These are phyloP conservation scores for Arabidopsis suecica DNA, from an alignment of 345 rosid species.

Conservation along the genomic window DNA sequence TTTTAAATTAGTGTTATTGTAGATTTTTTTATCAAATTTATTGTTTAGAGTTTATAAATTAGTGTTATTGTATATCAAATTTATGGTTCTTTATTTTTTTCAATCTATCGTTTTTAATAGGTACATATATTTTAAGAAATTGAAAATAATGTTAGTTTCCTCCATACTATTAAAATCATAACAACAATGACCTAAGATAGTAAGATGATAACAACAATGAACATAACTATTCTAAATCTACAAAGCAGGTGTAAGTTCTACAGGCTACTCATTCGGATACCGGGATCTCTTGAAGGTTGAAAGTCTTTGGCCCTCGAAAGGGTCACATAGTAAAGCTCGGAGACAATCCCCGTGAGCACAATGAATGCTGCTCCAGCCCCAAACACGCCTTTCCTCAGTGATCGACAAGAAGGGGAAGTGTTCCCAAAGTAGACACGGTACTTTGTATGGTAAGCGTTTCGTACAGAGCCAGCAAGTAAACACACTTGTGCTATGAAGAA, in stretches of 20 bases:
- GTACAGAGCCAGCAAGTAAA: slow-evolving; percentile 83
- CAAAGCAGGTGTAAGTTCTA: slow-evolving; percentile 42
- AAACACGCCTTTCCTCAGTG: slow-evolving; percentile 79
- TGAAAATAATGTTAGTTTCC: too few relatives aligned
- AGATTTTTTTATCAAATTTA: too few relatives aligned
- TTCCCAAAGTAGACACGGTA: slow-evolving; percentile 50
- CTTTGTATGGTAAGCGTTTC: slow-evolving; percentile 87
- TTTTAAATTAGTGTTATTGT: too few relatives aligned
- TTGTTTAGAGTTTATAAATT: too few relatives aligned
- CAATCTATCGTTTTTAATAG: too few relatives aligned
- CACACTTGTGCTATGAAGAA: slow-evolving; percentile 84
- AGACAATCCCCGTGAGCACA: slow-evolving; percentile 72
- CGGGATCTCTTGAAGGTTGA: slow-evolving; percentile 55
- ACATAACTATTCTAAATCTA: slow-evolving; percentile 1
- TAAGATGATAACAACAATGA: slow-evolving; percentile 26
- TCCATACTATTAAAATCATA: not conserved
- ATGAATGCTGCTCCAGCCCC: slow-evolving; percentile 93
- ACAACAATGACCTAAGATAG: slow-evolving; percentile 1
- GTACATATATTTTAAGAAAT: too few relatives aligned
- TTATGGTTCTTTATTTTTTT: too few relatives aligned
- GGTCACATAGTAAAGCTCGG: slow-evolving; percentile 76
- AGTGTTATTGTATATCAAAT: too few relatives aligned
- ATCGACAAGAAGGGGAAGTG: slow-evolving; percentile 53
- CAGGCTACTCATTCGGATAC: slow-evolving; percentile 77
- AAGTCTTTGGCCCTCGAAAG: slow-evolving; percentile 62